These are phyloP conservation scores for Borovskyia barvae DNA, from an alignment of 208 protist genomes.

Conservation along the genomic window DNA sequence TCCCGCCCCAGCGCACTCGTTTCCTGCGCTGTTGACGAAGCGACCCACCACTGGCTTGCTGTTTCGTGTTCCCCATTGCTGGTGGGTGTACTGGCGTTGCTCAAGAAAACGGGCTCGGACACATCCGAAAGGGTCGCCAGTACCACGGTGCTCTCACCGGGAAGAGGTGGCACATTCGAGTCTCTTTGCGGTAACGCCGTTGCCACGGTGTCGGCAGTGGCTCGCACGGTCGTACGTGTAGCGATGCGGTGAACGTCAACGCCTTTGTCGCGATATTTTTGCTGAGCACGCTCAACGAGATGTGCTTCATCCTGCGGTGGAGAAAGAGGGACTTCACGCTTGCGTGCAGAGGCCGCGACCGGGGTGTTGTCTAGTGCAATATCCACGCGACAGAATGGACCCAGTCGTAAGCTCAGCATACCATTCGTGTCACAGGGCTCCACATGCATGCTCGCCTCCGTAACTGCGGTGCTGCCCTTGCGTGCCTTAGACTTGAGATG, in stretches of 20 bases:
- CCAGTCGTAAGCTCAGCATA: constrained; percentile 17
- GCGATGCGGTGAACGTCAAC: too few species aligned
- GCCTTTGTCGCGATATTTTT: too few species aligned
- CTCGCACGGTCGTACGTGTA: background rate
- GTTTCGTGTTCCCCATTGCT: too few species aligned
- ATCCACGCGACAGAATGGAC: background rate
- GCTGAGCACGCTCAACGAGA: too few species aligned
- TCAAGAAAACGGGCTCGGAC: constrained; percentile 23
- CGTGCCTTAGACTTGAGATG: constrained; percentile 10
- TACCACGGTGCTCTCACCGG: constrained; percentile 20
- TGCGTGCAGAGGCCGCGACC: background rate
- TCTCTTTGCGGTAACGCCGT: background rate
- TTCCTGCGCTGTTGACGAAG: too few species aligned
- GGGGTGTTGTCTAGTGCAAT: constrained; percentile 19
- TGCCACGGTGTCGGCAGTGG: background rate
- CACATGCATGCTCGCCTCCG: too few species aligned
- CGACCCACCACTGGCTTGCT: too few species aligned
- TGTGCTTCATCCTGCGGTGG: background rate
- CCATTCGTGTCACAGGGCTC: too few species aligned
- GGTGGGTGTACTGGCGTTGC: constrained; percentile 1
- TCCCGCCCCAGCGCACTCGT: too few species aligned
- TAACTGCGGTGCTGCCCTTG: background rate
- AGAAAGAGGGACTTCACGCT: background rate
- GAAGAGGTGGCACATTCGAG: constrained; percentile 9
- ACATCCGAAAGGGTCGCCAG: constrained; percentile 17